phyloP scores from a whole-genome alignment of 2,329 filamentous ascomycete species.

The Colletotrichum trifolii region DNA sequence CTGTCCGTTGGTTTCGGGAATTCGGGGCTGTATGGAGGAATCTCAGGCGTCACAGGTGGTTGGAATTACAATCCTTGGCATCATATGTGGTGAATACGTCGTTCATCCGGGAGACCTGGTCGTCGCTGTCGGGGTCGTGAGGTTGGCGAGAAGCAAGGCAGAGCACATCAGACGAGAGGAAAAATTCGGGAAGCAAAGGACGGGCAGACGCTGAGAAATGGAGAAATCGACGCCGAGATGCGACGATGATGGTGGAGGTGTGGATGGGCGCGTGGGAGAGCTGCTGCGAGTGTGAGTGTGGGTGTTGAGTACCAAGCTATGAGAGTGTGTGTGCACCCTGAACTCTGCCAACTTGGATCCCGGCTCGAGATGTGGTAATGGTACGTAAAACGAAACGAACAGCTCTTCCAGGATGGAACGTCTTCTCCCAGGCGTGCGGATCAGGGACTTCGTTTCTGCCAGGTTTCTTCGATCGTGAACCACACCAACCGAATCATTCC shows the following conservation, averaged over 20 bases:
- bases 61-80: not conserved
- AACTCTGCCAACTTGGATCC: not conserved
- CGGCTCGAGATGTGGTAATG: not conserved
- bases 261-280: slow-evolving; percentile 1
- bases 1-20: slow-evolving; percentile 25
- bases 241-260: not conserved
- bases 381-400: slow-evolving; percentile 6
- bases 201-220: slow-evolving; percentile 16
- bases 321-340: slow-evolving; percentile 13
- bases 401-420: slow-evolving; percentile 11
- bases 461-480: not conserved
- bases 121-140: not conserved
- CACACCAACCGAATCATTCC: not conserved
- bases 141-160: not conserved
- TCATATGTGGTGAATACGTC: slow-evolving; percentile 14
- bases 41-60: not conserved
- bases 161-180: slow-evolving; percentile 28
- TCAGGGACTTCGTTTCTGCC: slow-evolving; percentile 8
- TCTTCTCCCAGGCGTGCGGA: not conserved
- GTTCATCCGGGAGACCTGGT: slow-evolving; percentile 24
- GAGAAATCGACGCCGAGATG: slow-evolving; percentile 2
- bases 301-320: not conserved
- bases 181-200: slow-evolving; percentile 12
- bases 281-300: not conserved
- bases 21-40: slow-evolving; percentile 3